Percentiles rank a stretch among this genome's conserved stretches.
Evolutionary conservation across 1,139 yeast genomes (phyloP).

Genomic region (Yamadazyma triangularis): DNA sequence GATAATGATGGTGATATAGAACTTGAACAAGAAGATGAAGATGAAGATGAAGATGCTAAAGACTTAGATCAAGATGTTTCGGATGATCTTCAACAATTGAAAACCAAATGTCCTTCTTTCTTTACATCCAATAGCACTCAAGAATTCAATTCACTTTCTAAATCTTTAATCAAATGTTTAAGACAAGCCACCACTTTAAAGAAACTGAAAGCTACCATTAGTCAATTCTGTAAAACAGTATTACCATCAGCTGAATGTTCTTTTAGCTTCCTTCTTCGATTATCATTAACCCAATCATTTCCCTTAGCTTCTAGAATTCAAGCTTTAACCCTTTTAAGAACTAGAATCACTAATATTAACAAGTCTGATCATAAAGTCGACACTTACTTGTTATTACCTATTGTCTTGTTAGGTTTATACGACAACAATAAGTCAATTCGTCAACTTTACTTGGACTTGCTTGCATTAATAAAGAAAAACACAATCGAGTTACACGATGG

Average conservation of each 20-base stretch:
- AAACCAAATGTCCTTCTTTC: constrained; percentile 30
- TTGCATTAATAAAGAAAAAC: constrained; percentile 10
- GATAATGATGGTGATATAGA: constrained; percentile 16
- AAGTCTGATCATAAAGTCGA: constrained; percentile 7
- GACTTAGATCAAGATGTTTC: constrained; percentile 5
- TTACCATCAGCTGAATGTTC: constrained; percentile 31
- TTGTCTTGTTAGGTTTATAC: constrained; percentile 31
- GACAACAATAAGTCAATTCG: constrained; percentile 28
- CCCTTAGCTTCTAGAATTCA: constrained; percentile 53
- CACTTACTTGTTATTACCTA: constrained; percentile 32
- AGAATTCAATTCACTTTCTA: constrained; percentile 39
- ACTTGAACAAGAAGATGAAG: constrained; percentile 4
- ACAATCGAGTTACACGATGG: constrained; percentile 7
- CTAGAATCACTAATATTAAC: constrained; percentile 27
- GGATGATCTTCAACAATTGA: constrained; percentile 1
- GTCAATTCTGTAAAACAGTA: constrained; percentile 10
- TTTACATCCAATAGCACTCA: constrained; percentile 31
- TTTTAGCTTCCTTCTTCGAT: constrained; percentile 55
- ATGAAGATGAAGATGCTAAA: constrained; percentile 4
- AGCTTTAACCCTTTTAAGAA: constrained; percentile 38
- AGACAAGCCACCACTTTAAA: not conserved
- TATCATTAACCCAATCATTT: constrained; percentile 50
- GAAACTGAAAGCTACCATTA: constrained; percentile 7
- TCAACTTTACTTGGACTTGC: constrained; percentile 20
- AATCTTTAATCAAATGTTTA: constrained; percentile 8